phyloP scores from a whole-genome alignment of 257 asterid species.

The Solanum sitiens region DNA sequence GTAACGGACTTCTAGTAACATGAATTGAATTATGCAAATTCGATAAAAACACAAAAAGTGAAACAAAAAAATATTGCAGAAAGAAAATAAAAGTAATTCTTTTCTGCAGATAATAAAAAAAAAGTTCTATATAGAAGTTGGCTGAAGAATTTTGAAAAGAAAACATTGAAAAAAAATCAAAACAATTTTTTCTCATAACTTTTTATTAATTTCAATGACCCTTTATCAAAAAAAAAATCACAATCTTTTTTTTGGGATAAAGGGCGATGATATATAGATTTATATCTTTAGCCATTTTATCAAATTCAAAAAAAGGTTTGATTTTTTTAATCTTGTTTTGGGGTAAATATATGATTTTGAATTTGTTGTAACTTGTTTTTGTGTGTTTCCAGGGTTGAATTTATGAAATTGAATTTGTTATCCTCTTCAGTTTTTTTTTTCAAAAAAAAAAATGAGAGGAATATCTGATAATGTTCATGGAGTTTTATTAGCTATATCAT shows the following conservation, averaged over 20 bases:
- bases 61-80: background rate
- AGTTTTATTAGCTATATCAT: constrained; percentile 6
- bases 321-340: background rate
- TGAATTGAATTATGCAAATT: background rate
- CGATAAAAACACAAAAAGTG: background rate
- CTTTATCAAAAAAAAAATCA: background rate
- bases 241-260: background rate
- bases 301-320: background rate
- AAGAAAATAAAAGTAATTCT: background rate
- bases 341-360: background rate
- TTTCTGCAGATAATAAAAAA: background rate
- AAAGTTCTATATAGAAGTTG: background rate
- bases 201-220: background rate
- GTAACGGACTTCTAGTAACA: background rate
- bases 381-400: background rate
- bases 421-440: background rate
- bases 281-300: background rate
- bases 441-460: background rate
- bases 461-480: constrained; percentile 10
- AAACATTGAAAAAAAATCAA: background rate
- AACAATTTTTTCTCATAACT: background rate
- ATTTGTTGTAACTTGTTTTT: background rate
- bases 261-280: background rate
- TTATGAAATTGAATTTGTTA: background rate
- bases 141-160: background rate